These are phyloP conservation scores for Diplosphaera chodatii DNA, from an alignment of 139 green algal genomes.

Conservation along the genomic window DNA sequence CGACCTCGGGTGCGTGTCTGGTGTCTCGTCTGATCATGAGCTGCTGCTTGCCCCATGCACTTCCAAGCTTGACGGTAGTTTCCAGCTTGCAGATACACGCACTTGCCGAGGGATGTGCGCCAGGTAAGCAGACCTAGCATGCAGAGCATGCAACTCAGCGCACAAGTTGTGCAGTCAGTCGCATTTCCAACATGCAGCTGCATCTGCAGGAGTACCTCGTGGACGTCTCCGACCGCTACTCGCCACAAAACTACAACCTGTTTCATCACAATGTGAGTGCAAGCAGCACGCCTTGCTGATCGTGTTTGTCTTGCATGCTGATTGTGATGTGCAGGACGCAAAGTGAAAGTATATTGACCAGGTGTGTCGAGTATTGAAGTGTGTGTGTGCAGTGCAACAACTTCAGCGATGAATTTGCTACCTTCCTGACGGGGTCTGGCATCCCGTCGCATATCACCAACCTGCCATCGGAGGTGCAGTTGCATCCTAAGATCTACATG, in stretches of 20 bases:
- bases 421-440: constrained; percentile 47
- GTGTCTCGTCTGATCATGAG: no score
- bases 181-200: constrained; percentile 1
- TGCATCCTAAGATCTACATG: no score
- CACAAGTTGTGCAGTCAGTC: not conserved
- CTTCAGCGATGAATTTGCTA: constrained; percentile 54
- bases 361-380: not conserved
- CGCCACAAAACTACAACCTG: not conserved
- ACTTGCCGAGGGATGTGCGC: no score
- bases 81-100: no score
- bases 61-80: no score
- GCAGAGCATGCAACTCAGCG: no score
- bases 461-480: constrained; percentile 31
- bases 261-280: not conserved
- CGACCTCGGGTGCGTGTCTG: constrained; percentile 41
- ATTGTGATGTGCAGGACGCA: not conserved
- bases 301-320: not conserved
- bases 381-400: constrained; percentile 62
- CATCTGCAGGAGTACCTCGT: constrained; percentile 14
- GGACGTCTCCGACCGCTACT: constrained; percentile 26
- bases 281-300: no score
- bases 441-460: constrained; percentile 36
- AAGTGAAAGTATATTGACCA: not conserved
- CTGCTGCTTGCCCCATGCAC: no score
- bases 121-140: no score